Conservation (phyloP, 2,329 filamentous ascomycete genomes). For the Microdochium bolleyi region DNA sequence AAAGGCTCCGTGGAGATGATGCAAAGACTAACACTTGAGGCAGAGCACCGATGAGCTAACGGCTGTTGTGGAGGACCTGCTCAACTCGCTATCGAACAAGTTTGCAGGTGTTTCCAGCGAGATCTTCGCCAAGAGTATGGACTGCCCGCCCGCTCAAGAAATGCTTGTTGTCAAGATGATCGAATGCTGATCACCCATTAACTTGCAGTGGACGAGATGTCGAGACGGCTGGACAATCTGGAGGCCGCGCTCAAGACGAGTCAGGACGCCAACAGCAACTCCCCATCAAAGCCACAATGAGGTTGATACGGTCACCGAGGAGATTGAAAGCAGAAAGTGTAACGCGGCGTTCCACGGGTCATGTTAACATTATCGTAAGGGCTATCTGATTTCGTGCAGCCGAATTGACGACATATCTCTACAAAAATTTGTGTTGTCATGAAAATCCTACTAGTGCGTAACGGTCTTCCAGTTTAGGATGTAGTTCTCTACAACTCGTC, state of each 20-base stretch:
- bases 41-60: constrained; percentile 54
- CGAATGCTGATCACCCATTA: background rate
- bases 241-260: constrained; percentile 62
- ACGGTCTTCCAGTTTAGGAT: background rate
- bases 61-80: constrained; percentile 75
- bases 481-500: constrained; percentile 54
- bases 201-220: constrained; percentile 87
- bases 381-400: background rate
- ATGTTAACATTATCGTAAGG: background rate
- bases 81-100: constrained; percentile 78
- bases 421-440: background rate
- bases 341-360: background rate
- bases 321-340: background rate
- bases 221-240: constrained; percentile 72
- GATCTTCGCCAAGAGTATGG: constrained; percentile 75
- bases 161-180: background rate
- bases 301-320: background rate
- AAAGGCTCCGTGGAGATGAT: background rate
- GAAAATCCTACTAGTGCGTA: background rate
- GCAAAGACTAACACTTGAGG: constrained; percentile 1
- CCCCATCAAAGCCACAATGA: constrained; percentile 26
- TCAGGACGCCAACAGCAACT: constrained; percentile 32
- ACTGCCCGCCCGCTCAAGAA: too few species aligned
- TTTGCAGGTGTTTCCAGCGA: constrained; percentile 80
- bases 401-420: constrained; percentile 4